phyloP scores from a whole-genome alignment of 2,329 filamentous ascomycete species.

The Penicillium decumbens region DNA sequence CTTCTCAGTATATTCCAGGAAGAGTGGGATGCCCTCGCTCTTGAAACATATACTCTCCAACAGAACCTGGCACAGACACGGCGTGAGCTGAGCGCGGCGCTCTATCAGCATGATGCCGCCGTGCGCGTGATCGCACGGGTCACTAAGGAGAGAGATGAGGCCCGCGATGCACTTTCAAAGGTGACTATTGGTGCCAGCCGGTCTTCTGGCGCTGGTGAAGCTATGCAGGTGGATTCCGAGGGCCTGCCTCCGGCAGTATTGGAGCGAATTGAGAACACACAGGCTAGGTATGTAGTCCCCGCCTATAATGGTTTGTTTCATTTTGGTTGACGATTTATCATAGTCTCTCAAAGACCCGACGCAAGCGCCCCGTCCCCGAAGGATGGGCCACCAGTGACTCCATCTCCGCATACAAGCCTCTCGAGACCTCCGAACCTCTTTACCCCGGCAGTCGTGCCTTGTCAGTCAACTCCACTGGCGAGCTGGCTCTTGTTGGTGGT shows the following conservation, averaged over 20 bases:
- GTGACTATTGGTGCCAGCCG: constrained; percentile 64
- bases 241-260: constrained; percentile 67
- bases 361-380: constrained; percentile 80
- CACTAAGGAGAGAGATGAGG: constrained; percentile 88
- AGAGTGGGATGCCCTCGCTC: constrained; percentile 91
- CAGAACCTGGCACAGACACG: constrained; percentile 85
- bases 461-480: constrained; percentile 56
- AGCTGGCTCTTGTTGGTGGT: constrained; percentile 69
- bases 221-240: constrained; percentile 87
- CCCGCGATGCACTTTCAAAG: constrained; percentile 79
- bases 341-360: constrained; percentile 79
- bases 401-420: constrained; percentile 57
- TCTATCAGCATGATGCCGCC: constrained; percentile 98
- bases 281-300: constrained; percentile 63
- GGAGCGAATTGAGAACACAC: constrained; percentile 71
- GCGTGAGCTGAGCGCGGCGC: constrained; percentile 85
- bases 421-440: constrained; percentile 52
- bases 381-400: constrained; percentile 76
- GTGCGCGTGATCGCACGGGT: constrained; percentile 87
- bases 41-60: constrained; percentile 86
- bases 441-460: constrained; percentile 57
- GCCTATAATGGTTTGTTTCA: neutral
- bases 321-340: constrained; percentile 19
- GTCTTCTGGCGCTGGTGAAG: constrained; percentile 61
- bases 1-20: constrained; percentile 93